A percentile compares a stretch with the other conserved stretches of the same genome.
These are phyloP conservation scores for Aspergillus aculeatinus DNA, from an alignment of 2,329 filamentous ascomycete genomes.

Conservation along the genomic window DNA sequence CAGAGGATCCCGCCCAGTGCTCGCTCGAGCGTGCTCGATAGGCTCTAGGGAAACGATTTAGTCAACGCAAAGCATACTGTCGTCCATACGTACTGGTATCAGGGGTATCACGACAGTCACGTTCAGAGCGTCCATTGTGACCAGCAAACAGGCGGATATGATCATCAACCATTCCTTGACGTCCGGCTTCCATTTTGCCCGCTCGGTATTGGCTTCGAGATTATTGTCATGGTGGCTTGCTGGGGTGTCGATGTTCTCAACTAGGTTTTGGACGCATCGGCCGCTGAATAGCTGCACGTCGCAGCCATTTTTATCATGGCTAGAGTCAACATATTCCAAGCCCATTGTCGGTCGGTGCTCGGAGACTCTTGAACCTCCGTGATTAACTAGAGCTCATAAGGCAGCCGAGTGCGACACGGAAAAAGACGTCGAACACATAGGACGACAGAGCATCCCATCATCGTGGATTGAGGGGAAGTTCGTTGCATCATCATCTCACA, in stretches of 20 bases:
- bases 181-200: constrained; percentile 38
- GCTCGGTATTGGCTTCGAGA: constrained; percentile 11
- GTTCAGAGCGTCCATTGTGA: constrained; percentile 52
- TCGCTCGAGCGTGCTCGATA: constrained; percentile 37
- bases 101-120: constrained; percentile 49
- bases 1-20: constrained; percentile 47
- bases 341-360: constrained; percentile 15
- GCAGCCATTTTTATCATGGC: constrained; percentile 16
- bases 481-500: background rate
- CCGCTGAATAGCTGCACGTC: constrained; percentile 10
- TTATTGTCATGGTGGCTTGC: constrained; percentile 10
- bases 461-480: background rate
- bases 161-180: constrained; percentile 45
- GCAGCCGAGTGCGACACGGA: background rate
- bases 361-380: background rate
- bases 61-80: background rate
- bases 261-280: constrained; percentile 11
- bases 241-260: constrained; percentile 5
- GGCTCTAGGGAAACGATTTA: constrained; percentile 19
- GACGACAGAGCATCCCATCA: background rate
- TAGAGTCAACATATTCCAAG: constrained; percentile 15
- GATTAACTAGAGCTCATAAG: background rate
- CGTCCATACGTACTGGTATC: constrained; percentile 39
- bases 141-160: constrained; percentile 43
- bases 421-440: background rate